Evolutionary conservation across 257 asterid species (phyloP).

Genomic region (Ilex aquifolium): DNA sequence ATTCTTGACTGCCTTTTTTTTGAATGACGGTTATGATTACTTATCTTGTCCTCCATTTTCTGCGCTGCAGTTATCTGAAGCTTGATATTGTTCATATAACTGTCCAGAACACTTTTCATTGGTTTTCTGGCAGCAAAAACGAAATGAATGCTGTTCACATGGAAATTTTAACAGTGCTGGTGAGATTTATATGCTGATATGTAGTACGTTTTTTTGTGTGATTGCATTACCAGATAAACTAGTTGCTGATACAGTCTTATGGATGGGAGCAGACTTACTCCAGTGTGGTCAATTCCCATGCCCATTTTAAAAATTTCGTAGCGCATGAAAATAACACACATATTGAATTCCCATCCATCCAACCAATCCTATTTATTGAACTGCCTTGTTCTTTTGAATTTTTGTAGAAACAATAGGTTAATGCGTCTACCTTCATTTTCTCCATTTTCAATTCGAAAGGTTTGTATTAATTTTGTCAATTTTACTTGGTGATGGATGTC

Average conservation of each 20-base stretch:
- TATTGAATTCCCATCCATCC: too few relatives aligned
- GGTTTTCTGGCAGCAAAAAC: constrained; percentile 67
- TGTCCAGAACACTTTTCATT: constrained; percentile 75
- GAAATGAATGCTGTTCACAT: constrained; percentile 77
- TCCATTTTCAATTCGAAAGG: too few relatives aligned
- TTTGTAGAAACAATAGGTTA: too few relatives aligned
- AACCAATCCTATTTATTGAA: too few relatives aligned
- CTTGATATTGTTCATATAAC: constrained; percentile 97
- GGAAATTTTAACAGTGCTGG: constrained; percentile 69
- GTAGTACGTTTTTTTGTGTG: constrained; percentile 10
- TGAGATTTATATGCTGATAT: constrained; percentile 38
- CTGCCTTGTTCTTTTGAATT: too few relatives aligned
- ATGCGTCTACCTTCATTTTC: too few relatives aligned
- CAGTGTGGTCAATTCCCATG: too few relatives aligned
- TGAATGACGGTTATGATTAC: background rate
- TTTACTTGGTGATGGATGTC: too few relatives aligned
- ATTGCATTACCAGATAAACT: background rate
- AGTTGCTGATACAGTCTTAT: constrained; percentile 1
- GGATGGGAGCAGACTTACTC: too few relatives aligned
- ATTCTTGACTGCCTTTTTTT: background rate
- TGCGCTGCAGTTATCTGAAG: constrained; percentile 75
- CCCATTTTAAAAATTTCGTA: constrained; percentile 3
- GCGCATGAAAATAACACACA: background rate
- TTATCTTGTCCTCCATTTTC: constrained; percentile 8
- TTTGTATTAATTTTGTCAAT: too few relatives aligned